Evolutionary conservation across 1,284 basidiomycete species (phyloP).

Genomic region (Rhodotorula sp.): DNA sequence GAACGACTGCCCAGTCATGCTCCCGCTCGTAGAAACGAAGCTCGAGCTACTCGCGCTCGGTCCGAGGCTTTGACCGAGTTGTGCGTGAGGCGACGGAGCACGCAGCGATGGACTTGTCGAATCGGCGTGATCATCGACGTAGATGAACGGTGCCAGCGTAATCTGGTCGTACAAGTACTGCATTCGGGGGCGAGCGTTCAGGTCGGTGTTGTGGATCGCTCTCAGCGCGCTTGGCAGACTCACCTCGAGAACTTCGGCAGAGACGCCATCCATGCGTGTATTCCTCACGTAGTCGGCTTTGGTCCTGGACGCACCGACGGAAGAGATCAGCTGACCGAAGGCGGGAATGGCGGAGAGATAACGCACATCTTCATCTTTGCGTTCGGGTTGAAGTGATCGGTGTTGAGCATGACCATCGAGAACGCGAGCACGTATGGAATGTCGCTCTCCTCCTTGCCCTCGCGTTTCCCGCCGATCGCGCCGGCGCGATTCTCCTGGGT

Average conservation of each 20-base stretch:
- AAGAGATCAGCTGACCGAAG: neutral
- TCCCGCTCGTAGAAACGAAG: conserved; percentile 42
- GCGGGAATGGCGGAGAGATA: neutral
- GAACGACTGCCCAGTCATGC: conserved; percentile 28
- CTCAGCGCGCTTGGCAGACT: conserved; percentile 35
- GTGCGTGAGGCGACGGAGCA: neutral
- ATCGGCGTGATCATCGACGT: conserved; percentile 72
- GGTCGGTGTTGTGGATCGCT: no score
- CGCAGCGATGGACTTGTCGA: neutral
- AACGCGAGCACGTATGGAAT: conserved; percentile 90
- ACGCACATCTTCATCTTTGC: conserved; percentile 89
- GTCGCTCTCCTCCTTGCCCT: conserved; percentile 23
- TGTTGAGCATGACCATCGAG: conserved; percentile 95
- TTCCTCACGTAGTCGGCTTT: conserved; percentile 90
- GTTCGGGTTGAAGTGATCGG: conserved; percentile 95
- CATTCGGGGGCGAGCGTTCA: neutral
- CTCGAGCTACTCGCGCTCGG: neutral
- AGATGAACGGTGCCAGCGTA: conserved; percentile 90
- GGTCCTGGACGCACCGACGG: conserved; percentile 48
- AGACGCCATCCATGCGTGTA: conserved; percentile 79
- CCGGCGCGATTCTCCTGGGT: neutral
- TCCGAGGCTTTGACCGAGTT: conserved; percentile 4
- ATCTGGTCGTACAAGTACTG: conserved; percentile 97
- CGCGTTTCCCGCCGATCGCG: conserved; percentile 4
- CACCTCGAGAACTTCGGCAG: conserved; percentile 80